These are phyloP conservation scores for Barnettozyma hawaiiensis DNA, from an alignment of 1,139 yeast species.

Conservation along the genomic window DNA sequence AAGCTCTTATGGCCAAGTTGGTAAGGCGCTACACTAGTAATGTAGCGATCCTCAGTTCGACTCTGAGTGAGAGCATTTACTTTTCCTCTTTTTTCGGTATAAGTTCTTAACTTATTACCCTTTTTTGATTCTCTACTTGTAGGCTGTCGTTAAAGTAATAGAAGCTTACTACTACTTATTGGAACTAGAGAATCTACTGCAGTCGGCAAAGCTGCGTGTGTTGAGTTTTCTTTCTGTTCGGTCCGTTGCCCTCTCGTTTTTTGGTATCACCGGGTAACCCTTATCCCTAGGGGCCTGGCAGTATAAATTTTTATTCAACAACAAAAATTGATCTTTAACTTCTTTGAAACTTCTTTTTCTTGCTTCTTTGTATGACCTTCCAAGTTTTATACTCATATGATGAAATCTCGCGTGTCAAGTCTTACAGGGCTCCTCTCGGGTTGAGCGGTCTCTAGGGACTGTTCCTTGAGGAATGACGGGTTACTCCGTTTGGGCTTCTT, in stretches of 20 bases:
- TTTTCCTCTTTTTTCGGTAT: not conserved
- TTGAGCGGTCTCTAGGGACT: conserved; percentile 17
- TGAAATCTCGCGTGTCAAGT: conserved; percentile 27
- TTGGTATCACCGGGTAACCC: not conserved
- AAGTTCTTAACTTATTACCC: not conserved
- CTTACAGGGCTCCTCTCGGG: conserved; percentile 24
- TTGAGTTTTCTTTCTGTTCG: not conserved
- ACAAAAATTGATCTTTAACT: not conserved
- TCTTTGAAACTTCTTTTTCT: conserved; percentile 1
- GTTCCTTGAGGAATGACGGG: conserved; percentile 17
- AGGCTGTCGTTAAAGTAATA: too few species aligned
- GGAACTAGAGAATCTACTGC: too few species aligned
- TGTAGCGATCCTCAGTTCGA: conserved; percentile 90
- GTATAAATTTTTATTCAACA: not conserved
- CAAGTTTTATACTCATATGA: conserved; percentile 29
- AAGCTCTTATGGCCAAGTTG: conserved; percentile 74
- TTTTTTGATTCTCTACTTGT: not conserved
- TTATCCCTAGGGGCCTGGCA: not conserved
- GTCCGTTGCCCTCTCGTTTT: not conserved
- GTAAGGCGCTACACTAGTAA: conserved; percentile 92
- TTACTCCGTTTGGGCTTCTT: conserved; percentile 20
- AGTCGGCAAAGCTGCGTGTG: too few species aligned
- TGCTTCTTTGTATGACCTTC: conserved; percentile 26
- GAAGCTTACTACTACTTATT: too few species aligned
- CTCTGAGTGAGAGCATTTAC: conserved; percentile 68